Evolutionary conservation across 2,329 filamentous ascomycete species (phyloP).

Genomic region (Phyllosticta ampelicida): DNA sequence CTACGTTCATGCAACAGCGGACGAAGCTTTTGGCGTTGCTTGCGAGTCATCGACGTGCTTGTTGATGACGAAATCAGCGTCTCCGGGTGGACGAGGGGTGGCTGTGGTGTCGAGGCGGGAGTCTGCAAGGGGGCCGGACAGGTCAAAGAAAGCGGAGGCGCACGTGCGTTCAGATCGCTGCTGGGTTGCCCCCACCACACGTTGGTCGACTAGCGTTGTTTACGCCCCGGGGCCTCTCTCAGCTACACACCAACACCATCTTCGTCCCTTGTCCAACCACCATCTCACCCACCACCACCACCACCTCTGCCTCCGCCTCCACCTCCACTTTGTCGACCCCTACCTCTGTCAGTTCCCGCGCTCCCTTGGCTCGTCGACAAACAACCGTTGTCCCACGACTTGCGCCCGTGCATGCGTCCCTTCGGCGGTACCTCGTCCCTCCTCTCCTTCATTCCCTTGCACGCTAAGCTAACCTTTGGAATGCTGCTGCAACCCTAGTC

Average conservation of each 20-base stretch:
- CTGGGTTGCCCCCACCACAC: background rate
- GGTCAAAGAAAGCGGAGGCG: background rate
- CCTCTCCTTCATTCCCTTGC: constrained; percentile 5
- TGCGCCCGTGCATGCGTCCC: background rate
- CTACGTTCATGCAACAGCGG: too few species aligned
- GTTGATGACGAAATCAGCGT: too few species aligned
- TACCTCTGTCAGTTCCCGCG: background rate
- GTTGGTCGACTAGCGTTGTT: constrained; percentile 6
- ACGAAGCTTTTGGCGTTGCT: too few species aligned
- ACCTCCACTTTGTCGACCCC: too few species aligned
- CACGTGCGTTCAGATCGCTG: background rate
- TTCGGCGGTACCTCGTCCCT: constrained; percentile 1
- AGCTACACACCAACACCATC: background rate
- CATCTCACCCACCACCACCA: constrained; percentile 1
- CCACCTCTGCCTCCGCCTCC: background rate
- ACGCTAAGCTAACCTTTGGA: constrained; percentile 8
- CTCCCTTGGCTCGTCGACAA: background rate
- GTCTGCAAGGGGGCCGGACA: background rate
- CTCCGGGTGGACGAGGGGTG: background rate
- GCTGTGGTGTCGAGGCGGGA: background rate
- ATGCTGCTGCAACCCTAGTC: constrained; percentile 8
- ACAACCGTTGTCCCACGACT: background rate
- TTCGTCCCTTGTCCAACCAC: constrained; percentile 1
- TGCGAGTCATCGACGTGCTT: too few species aligned
- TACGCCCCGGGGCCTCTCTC: constrained; percentile 3